Conservation (phyloP, 768 basidiomycete genomes). For the Suillus alpinus region DNA sequence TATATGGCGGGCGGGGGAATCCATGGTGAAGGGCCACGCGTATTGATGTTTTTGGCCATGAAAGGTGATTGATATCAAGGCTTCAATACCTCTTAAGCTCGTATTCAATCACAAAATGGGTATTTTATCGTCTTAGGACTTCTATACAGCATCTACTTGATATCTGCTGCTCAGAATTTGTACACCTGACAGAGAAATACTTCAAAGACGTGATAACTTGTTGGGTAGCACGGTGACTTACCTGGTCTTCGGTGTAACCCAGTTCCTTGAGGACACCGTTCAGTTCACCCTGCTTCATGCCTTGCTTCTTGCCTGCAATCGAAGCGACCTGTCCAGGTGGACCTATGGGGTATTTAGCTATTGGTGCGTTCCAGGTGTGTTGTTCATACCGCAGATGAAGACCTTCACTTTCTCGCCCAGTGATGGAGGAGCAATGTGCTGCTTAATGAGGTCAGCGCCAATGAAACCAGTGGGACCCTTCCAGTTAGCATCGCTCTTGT, state of each 20-base stretch:
- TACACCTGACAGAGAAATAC: slow-evolving; percentile 30
- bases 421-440: slow-evolving; percentile 63
- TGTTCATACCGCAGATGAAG: slow-evolving; percentile 76
- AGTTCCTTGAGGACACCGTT: slow-evolving; percentile 82
- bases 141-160: background rate
- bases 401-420: slow-evolving; percentile 80
- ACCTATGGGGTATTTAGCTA: slow-evolving; percentile 33
- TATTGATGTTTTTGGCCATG: background rate
- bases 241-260: slow-evolving; percentile 86
- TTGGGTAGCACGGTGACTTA: slow-evolving; percentile 26
- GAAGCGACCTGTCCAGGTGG: slow-evolving; percentile 90
- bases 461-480: slow-evolving; percentile 76
- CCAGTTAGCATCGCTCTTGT: slow-evolving; percentile 63
- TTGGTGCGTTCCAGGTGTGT: background rate
- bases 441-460: slow-evolving; percentile 65
- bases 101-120: background rate
- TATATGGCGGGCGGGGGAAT: too few relatives aligned
- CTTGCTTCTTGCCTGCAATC: slow-evolving; percentile 85
- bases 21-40: too few relatives aligned
- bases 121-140: background rate
- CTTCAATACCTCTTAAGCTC: background rate
- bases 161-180: slow-evolving; percentile 33
- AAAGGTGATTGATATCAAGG: background rate
- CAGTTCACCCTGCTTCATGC: slow-evolving; percentile 81
- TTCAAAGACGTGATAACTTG: background rate